Evolutionary conservation across 2,329 filamentous ascomycete species (phyloP).

Genomic region (Pseudogymnoascus sp.): DNA sequence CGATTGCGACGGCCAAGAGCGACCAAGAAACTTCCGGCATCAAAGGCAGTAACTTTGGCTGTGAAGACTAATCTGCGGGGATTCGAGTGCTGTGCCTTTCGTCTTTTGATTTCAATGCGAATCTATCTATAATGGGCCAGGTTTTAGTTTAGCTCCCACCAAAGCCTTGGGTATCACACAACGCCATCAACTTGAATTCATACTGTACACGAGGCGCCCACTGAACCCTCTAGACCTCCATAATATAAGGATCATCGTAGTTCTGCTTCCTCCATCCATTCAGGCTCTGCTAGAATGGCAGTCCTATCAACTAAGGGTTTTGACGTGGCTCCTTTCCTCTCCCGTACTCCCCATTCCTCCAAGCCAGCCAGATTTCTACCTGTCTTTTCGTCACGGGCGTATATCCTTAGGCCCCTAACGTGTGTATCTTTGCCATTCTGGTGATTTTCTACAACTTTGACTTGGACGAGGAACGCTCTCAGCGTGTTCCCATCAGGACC

Average conservation of each 20-base stretch:
- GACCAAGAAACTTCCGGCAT: background rate
- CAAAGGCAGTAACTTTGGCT: background rate
- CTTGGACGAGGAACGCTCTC: slow-evolving; percentile 81
- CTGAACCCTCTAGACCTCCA: background rate
- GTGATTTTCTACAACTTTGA: slow-evolving; percentile 90
- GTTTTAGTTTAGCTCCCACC: background rate
- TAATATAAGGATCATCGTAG: slow-evolving; percentile 19
- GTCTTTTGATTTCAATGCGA: background rate
- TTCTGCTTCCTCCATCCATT: slow-evolving; percentile 31
- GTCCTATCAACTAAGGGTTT: slow-evolving; percentile 4
- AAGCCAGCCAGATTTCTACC: slow-evolving; percentile 15
- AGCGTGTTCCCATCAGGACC: slow-evolving; percentile 64
- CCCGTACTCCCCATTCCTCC: background rate
- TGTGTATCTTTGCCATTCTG: slow-evolving; percentile 99
- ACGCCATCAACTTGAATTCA: background rate
- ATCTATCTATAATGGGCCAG: background rate
- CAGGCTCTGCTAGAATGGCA: slow-evolving; percentile 22
- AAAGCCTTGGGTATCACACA: slow-evolving; percentile 4
- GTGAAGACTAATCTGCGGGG: background rate
- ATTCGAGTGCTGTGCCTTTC: background rate
- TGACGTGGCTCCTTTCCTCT: slow-evolving; percentile 8
- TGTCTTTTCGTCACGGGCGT: slow-evolving; percentile 35
- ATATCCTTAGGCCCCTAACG: slow-evolving; percentile 85
- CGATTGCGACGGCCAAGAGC: background rate
- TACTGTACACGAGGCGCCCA: background rate